Evolutionary conservation across 345 rosid species (phyloP).

Genomic region (Hibiscus mutabilis): DNA sequence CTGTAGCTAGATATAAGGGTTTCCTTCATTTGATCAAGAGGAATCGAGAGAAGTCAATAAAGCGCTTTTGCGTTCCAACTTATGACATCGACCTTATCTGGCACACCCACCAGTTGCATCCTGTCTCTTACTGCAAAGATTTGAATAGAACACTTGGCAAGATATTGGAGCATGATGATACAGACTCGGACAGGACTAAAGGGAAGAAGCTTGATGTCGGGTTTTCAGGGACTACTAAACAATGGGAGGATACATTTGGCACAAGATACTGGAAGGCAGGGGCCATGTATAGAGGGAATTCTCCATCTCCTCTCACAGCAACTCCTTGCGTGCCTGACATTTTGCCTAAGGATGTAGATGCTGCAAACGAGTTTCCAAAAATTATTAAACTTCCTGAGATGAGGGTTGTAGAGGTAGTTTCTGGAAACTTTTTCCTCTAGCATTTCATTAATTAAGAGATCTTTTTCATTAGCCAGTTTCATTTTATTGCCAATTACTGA

Average conservation of each 20-base stretch:
- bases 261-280: constrained; percentile 87
- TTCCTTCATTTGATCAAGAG: constrained; percentile 75
- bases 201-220: constrained; percentile 87
- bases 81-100: constrained; percentile 94
- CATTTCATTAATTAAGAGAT: neutral
- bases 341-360: constrained; percentile 28
- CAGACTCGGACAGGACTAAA: constrained; percentile 79
- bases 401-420: constrained; percentile 66
- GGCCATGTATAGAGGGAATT: constrained; percentile 76
- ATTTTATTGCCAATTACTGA: neutral
- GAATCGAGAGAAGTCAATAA: constrained; percentile 60
- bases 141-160: constrained; percentile 52
- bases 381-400: constrained; percentile 42
- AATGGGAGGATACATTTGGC: constrained; percentile 85
- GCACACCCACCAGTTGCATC: constrained; percentile 97
- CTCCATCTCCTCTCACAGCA: constrained; percentile 58
- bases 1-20: constrained; percentile 85
- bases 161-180: constrained; percentile 88
- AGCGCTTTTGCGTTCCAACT: constrained; percentile 79
- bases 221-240: constrained; percentile 71
- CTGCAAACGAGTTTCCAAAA: constrained; percentile 18
- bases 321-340: constrained; percentile 34
- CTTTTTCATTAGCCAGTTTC: neutral
- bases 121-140: constrained; percentile 64
- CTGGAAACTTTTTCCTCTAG: constrained; percentile 1